A percentile compares a stretch with the other conserved stretches of the same genome.
Evolutionary conservation across 2,329 filamentous ascomycete genomes (phyloP).

Genomic region (Kalaharituber pfeilii): DNA sequence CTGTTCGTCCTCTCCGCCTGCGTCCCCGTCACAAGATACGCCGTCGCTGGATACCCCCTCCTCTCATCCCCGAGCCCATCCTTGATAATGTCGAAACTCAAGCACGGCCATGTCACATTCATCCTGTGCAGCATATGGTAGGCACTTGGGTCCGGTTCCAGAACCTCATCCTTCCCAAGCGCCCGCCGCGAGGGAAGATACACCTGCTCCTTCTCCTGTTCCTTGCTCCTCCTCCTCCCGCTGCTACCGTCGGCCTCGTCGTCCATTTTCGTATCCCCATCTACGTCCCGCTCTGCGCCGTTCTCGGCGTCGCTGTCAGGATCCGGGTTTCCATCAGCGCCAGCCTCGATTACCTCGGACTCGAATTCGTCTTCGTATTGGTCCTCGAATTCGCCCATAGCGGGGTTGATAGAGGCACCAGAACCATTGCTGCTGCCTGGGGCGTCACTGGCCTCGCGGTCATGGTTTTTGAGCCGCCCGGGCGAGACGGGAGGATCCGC

Average conservation of each 20-base stretch:
- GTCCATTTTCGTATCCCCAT: conserved; percentile 36
- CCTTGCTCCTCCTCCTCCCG: conserved; percentile 51
- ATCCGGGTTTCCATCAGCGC: conserved; percentile 43
- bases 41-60: conserved; percentile 82
- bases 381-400: conserved; percentile 46
- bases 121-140: conserved; percentile 96
- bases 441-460: conserved; percentile 24
- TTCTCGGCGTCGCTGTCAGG: conserved; percentile 52
- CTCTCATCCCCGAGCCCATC: conserved; percentile 77
- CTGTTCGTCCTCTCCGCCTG: conserved; percentile 69
- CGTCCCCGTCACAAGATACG: conserved; percentile 88
- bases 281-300: conserved; percentile 68
- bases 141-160: conserved; percentile 79
- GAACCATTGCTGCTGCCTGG: conserved; percentile 37
- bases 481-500: conserved; percentile 27
- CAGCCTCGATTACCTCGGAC: conserved; percentile 73
- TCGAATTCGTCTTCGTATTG: conserved; percentile 49
- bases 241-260: conserved; percentile 40
- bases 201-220: conserved; percentile 86
- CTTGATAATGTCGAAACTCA: conserved; percentile 83
- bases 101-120: conserved; percentile 87
- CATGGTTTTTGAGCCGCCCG: conserved; percentile 14
- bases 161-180: conserved; percentile 73
- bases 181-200: conserved; percentile 93
- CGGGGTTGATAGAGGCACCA: conserved; percentile 35